Percentiles rank a stretch among this genome's conserved stretches.
phyloP scores from a whole-genome alignment of 2,329 filamentous ascomycete species.

The Leptographium galeiforme region DNA sequence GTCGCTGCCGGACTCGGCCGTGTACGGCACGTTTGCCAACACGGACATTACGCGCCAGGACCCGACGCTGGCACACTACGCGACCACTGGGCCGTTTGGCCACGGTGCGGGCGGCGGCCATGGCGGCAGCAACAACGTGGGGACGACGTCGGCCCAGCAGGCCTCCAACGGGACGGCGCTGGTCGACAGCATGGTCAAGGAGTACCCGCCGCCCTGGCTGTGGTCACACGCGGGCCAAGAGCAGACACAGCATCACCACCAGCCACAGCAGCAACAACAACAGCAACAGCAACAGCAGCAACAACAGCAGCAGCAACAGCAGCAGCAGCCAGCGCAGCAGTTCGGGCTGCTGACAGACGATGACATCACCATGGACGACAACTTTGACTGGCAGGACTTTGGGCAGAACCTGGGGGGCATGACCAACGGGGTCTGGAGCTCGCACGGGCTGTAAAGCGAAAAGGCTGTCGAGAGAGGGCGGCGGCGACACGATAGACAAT shows the following conservation, averaged over 20 bases:
- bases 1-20: neutral
- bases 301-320: neutral
- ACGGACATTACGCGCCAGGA: conserved; percentile 12
- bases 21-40: conserved; percentile 6
- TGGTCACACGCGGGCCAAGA: conserved; percentile 26
- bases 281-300: neutral
- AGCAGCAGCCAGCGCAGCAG: neutral
- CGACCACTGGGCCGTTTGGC: conserved; percentile 2
- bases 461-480: neutral
- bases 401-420: conserved; percentile 20
- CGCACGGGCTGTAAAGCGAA: conserved; percentile 8
- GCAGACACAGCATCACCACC: neutral
- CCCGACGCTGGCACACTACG: conserved; percentile 5
- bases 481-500: neutral
- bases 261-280: neutral
- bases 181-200: conserved; percentile 28
- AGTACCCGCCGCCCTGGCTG: conserved; percentile 40
- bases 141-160: neutral
- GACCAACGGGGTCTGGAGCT: conserved; percentile 14
- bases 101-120: neutral
- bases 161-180: conserved; percentile 7
- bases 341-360: conserved; percentile 14
- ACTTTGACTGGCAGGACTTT: conserved; percentile 25
- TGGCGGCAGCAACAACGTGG: neutral
- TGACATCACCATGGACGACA: conserved; percentile 23